Evolutionary conservation across 2,329 filamentous ascomycete genomes (phyloP).

Genomic region (Xylaria hypoxylon): DNA sequence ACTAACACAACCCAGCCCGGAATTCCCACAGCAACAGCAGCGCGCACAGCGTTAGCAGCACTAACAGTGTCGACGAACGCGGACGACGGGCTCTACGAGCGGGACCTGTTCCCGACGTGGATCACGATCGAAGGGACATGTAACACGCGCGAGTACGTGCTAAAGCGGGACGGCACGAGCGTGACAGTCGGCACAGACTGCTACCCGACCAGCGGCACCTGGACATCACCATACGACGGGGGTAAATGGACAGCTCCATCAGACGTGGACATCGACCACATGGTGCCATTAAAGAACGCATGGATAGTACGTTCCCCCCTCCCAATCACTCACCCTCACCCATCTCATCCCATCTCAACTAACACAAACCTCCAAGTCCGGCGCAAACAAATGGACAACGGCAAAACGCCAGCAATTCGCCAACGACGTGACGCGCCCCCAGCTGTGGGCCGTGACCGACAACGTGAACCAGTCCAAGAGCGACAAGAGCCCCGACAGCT

Average conservation of each 20-base stretch:
- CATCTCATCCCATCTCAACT: too few species aligned
- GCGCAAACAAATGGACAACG: constrained; percentile 78
- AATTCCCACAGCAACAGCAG: constrained; percentile 68
- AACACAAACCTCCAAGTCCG: constrained; percentile 62
- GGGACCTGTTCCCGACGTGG: constrained; percentile 41
- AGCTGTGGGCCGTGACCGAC: constrained; percentile 83
- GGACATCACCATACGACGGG: constrained; percentile 80
- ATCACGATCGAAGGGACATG: constrained; percentile 58
- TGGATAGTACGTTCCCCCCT: constrained; percentile 69
- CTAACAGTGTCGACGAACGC: constrained; percentile 31
- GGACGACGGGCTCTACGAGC: constrained; percentile 36
- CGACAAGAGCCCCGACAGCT: constrained; percentile 78
- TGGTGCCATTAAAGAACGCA: constrained; percentile 83
- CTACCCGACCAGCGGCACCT: constrained; percentile 72
- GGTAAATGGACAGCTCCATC: constrained; percentile 74
- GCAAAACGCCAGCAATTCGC: constrained; percentile 75
- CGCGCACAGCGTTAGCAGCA: constrained; percentile 21
- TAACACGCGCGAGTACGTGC: constrained; percentile 78
- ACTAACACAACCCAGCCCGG: constrained; percentile 58
- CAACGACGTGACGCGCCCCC: constrained; percentile 80
- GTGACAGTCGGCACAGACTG: constrained; percentile 72
- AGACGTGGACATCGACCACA: constrained; percentile 85
- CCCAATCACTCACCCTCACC: neutral
- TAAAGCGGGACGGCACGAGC: constrained; percentile 77
- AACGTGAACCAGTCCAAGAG: constrained; percentile 79